Percentiles rank a stretch among this genome's conserved stretches.
Evolutionary conservation across 2,329 filamentous ascomycete species (phyloP).

Genomic region (Penicillium griseofulvum): DNA sequence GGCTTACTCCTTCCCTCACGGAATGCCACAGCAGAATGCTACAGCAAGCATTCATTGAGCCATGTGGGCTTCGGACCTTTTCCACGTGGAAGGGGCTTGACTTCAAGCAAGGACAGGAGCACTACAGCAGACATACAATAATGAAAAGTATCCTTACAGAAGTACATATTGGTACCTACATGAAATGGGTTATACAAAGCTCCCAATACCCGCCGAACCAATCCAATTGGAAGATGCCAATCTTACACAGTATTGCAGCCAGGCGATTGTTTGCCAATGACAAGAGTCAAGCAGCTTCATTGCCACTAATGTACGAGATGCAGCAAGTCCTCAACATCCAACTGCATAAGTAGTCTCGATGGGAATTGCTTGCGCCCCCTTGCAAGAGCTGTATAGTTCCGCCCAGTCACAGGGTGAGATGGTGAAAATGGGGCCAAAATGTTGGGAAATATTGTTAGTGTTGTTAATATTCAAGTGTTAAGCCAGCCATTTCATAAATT

Average conservation of each 20-base stretch:
- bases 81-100: neutral
- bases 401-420: neutral
- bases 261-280: constrained; percentile 2
- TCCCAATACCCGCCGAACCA: neutral
- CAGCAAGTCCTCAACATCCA: neutral
- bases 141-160: neutral
- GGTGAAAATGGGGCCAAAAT: neutral
- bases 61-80: constrained; percentile 1
- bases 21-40: neutral
- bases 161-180: neutral
- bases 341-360: constrained; percentile 14
- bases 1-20: neutral
- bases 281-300: neutral
- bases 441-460: neutral
- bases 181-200: neutral
- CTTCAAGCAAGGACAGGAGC: neutral
- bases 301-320: constrained; percentile 8
- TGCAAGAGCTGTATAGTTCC: constrained; percentile 3
- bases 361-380: constrained; percentile 21
- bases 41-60: neutral
- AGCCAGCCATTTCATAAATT: neutral
- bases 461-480: neutral
- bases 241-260: neutral
- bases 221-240: neutral
- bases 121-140: neutral